Conservation (phyloP, 2,329 filamentous ascomycete species). For the Chaetoscypha palmicola region DNA sequence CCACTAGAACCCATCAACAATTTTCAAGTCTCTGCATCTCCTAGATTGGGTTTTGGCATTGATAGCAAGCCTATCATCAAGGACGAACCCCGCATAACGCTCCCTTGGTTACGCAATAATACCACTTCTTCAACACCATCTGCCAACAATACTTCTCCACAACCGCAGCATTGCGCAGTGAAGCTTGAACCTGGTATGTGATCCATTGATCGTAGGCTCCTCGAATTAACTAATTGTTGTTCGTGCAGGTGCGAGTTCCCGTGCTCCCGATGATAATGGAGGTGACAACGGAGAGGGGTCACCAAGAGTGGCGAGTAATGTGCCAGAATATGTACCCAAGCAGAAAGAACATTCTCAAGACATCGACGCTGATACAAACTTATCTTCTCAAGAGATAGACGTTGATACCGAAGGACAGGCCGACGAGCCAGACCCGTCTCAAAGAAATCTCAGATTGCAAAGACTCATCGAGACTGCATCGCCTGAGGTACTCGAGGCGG, state of each 20-base stretch:
- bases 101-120: background rate
- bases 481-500: constrained; percentile 22
- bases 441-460: constrained; percentile 20
- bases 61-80: background rate
- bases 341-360: background rate
- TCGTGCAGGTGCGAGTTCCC: no score
- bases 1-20: background rate
- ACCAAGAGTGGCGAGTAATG: background rate
- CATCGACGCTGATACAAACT: background rate
- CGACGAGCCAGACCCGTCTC: constrained; percentile 1
- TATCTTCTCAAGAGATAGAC: background rate
- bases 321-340: background rate
- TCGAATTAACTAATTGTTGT: background rate
- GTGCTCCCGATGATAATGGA: no score
- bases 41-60: no score
- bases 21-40: background rate
- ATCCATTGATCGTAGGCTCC: background rate
- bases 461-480: constrained; percentile 18
- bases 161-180: background rate
- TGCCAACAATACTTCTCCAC: background rate
- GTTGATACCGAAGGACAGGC: background rate
- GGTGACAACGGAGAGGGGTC: no score
- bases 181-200: background rate
- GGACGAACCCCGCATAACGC: background rate
- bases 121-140: background rate